These are phyloP conservation scores for Cutaneotrichosporon cutaneum DNA, from an alignment of 1,284 basidiomycete genomes.

Conservation along the genomic window DNA sequence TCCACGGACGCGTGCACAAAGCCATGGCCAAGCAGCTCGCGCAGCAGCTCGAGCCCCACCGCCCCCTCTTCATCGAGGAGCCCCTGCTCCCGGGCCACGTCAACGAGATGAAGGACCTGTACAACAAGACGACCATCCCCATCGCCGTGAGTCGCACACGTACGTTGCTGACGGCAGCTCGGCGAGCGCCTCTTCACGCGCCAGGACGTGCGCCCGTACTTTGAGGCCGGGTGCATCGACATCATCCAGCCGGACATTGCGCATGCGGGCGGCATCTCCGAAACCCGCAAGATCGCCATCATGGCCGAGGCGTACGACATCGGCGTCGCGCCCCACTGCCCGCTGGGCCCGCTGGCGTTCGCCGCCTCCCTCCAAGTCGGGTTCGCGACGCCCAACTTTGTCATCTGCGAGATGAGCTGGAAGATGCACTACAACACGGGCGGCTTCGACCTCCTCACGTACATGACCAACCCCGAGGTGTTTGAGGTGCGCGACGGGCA, in stretches of 20 bases:
- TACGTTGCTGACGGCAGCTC: conserved; percentile 45
- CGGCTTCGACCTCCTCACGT: conserved; percentile 65
- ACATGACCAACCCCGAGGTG: conserved; percentile 59
- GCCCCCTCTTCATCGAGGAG: conserved; percentile 74
- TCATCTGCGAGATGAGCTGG: conserved; percentile 54
- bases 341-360: conserved; percentile 64
- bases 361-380: conserved; percentile 59
- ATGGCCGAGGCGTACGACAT: conserved; percentile 62
- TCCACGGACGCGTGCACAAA: conserved; percentile 63
- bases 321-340: conserved; percentile 55
- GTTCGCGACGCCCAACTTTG: conserved; percentile 53
- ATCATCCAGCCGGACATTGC: conserved; percentile 72
- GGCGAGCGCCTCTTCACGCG: conserved; percentile 71
- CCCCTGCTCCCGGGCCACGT: conserved; percentile 61
- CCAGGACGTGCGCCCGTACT: conserved; percentile 67
- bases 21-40: conserved; percentile 76
- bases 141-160: conserved; percentile 48
- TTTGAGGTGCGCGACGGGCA: conserved; percentile 65
- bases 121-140: conserved; percentile 55
- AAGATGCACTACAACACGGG: conserved; percentile 71
- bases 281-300: conserved; percentile 66
- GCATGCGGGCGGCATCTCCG: conserved; percentile 64
- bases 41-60: conserved; percentile 63
- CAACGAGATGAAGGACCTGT: conserved; percentile 55
- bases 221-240: conserved; percentile 63